Conservation (phyloP, 768 basidiomycete genomes). For the Tulasnella sp. region DNA sequence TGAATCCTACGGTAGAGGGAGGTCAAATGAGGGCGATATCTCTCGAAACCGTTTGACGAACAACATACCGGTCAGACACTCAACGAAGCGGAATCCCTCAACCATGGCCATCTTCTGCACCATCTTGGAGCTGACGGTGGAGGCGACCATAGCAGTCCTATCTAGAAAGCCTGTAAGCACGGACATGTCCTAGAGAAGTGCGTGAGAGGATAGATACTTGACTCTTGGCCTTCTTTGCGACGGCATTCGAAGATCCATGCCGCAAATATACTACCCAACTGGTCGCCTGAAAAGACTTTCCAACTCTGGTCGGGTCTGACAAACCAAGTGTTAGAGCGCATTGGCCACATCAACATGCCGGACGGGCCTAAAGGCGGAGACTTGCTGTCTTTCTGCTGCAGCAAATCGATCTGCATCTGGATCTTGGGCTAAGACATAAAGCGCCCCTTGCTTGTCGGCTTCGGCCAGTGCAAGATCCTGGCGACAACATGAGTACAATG, state of each 20-base stretch:
- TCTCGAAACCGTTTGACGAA: background rate
- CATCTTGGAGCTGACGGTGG: constrained; percentile 88
- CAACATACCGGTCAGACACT: constrained; percentile 65
- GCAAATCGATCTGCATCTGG: constrained; percentile 80
- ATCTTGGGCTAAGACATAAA: constrained; percentile 76
- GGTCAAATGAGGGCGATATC: background rate
- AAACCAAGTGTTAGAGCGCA: too few relatives aligned
- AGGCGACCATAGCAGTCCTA: constrained; percentile 75
- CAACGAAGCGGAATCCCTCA: constrained; percentile 75
- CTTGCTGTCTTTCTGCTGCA: constrained; percentile 58
- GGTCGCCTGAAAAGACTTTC: constrained; percentile 72
- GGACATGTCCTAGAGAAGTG: background rate
- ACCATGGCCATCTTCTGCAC: constrained; percentile 57
- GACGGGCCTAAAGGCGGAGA: background rate
- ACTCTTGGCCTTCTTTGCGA: constrained; percentile 36
- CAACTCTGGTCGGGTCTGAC: constrained; percentile 49
- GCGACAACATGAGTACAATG: too few relatives aligned
- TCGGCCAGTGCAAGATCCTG: constrained; percentile 62
- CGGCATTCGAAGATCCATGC: constrained; percentile 34
- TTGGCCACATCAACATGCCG: too few relatives aligned
- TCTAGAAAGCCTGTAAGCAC: constrained; percentile 25
- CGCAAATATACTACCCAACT: constrained; percentile 52
- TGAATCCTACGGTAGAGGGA: constrained; percentile 50
- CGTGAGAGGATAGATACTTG: constrained; percentile 18
- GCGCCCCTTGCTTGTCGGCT: constrained; percentile 41